These are phyloP conservation scores for Phytophthora capsici DNA, from an alignment of 352 stramenopile genomes.

Conservation along the genomic window DNA sequence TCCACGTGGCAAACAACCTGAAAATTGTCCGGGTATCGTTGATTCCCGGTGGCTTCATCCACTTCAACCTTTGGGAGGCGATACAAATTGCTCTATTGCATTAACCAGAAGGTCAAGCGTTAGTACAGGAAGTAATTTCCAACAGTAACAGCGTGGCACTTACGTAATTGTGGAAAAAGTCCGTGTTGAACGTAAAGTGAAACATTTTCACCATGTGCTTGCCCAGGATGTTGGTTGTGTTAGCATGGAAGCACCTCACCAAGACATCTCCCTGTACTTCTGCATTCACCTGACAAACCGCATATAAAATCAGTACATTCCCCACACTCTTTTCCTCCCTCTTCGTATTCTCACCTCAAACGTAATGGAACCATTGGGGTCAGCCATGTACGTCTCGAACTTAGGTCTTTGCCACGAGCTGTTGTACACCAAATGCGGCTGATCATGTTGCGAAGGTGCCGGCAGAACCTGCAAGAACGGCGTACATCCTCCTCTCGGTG, in stretches of 20 bases:
- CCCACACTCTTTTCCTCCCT: neutral
- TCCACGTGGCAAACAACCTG: conserved; percentile 61
- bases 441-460: conserved; percentile 64
- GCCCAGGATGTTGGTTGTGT: conserved; percentile 69
- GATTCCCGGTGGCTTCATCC: conserved; percentile 60
- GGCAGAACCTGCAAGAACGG: conserved; percentile 73
- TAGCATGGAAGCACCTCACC: conserved; percentile 80
- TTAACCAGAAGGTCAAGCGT: neutral
- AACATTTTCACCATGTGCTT: conserved; percentile 88
- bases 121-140: conserved; percentile 1
- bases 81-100: conserved; percentile 48
- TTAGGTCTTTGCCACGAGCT: conserved; percentile 70
- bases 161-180: conserved; percentile 80
- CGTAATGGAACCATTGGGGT: conserved; percentile 55
- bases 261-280: conserved; percentile 76
- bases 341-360: conserved; percentile 42
- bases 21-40: conserved; percentile 63
- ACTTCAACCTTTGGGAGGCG: conserved; percentile 64
- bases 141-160: conserved; percentile 15
- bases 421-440: conserved; percentile 69
- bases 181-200: conserved; percentile 87
- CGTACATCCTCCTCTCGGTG: conserved; percentile 60
- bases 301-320: neutral
- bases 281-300: conserved; percentile 57
- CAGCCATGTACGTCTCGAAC: conserved; percentile 68